A percentile compares a stretch with the other conserved stretches of the same genome.
phyloP scores from a whole-genome alignment of 2,329 filamentous ascomycete genomes.

The Aureobasidium melanogenum region DNA sequence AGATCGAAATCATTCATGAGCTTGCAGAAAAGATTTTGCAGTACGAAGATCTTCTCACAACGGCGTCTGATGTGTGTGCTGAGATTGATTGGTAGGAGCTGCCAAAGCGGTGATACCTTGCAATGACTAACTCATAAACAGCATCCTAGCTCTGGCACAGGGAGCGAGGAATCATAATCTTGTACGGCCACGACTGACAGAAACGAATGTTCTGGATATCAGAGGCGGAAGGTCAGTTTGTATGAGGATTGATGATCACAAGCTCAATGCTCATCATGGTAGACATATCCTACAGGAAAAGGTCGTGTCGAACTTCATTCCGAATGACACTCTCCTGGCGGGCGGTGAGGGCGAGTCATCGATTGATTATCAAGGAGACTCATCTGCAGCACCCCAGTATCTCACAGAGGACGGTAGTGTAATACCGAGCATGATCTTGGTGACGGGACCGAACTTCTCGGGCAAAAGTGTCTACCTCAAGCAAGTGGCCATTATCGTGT shows the following conservation, averaged over 20 bases:
- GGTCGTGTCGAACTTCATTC: constrained; percentile 68
- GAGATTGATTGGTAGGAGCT: constrained; percentile 60
- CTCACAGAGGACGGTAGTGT: constrained; percentile 9
- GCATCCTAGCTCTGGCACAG: constrained; percentile 68
- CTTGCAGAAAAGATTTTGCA: constrained; percentile 63
- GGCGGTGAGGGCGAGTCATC: constrained; percentile 44
- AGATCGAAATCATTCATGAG: constrained; percentile 78
- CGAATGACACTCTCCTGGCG: constrained; percentile 66
- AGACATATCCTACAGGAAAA: constrained; percentile 80
- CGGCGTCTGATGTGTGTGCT: constrained; percentile 71
- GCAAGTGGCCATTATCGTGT: constrained; percentile 82
- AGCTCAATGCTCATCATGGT: constrained; percentile 10
- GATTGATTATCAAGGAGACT: not conserved
- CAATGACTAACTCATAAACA: constrained; percentile 27
- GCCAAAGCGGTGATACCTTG: not conserved
- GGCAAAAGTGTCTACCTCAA: constrained; percentile 96
- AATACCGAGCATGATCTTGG: constrained; percentile 59
- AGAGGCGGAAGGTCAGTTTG: constrained; percentile 55
- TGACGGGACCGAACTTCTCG: constrained; percentile 94
- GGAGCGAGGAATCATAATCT: constrained; percentile 70
- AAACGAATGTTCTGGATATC: constrained; percentile 63
- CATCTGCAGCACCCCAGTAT: not conserved
- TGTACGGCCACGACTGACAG: constrained; percentile 58
- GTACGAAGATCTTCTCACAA: constrained; percentile 56
- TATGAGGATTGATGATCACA: too few species aligned